Evolutionary conservation across 495 filamentous ascomycete genomes (phyloP).

Genomic region (Podospora sp.): DNA sequence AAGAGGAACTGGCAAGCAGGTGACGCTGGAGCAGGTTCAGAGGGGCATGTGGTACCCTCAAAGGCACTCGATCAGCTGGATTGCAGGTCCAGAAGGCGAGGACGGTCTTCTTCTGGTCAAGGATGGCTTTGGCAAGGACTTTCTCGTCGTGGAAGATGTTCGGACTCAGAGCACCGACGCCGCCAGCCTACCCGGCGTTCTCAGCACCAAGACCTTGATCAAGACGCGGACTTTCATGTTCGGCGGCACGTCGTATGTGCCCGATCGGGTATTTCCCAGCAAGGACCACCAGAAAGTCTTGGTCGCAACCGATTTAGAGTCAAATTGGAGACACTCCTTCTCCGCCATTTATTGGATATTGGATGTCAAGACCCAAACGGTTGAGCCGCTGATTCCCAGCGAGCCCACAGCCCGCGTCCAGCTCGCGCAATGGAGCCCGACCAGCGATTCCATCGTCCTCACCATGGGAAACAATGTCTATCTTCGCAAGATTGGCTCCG

Average conservation of each 20-base stretch:
- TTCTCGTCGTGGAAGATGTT: slow-evolving; percentile 86
- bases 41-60: slow-evolving; percentile 68
- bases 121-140: slow-evolving; percentile 61
- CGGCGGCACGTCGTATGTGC: slow-evolving; percentile 51
- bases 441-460: slow-evolving; percentile 81
- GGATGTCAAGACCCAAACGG: slow-evolving; percentile 80
- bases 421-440: slow-evolving; percentile 87
- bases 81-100: slow-evolving; percentile 79
- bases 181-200: slow-evolving; percentile 33
- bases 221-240: slow-evolving; percentile 63
- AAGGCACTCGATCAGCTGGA: slow-evolving; percentile 81
- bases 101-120: slow-evolving; percentile 81
- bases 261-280: slow-evolving; percentile 71
- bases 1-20: slow-evolving; percentile 69
- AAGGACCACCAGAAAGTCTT: slow-evolving; percentile 82
- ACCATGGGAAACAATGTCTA: slow-evolving; percentile 88
- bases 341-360: slow-evolving; percentile 90
- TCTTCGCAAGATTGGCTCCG: slow-evolving; percentile 63
- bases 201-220: slow-evolving; percentile 71
- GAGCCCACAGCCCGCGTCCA: slow-evolving; percentile 71
- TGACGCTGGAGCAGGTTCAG: slow-evolving; percentile 82
- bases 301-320: slow-evolving; percentile 65
- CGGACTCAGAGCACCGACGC: slow-evolving; percentile 48
- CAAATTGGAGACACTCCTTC: slow-evolving; percentile 89
- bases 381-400: slow-evolving; percentile 73